Evolutionary conservation across 768 basidiomycete species (phyloP).

Genomic region (Podaxis carcinomalis): DNA sequence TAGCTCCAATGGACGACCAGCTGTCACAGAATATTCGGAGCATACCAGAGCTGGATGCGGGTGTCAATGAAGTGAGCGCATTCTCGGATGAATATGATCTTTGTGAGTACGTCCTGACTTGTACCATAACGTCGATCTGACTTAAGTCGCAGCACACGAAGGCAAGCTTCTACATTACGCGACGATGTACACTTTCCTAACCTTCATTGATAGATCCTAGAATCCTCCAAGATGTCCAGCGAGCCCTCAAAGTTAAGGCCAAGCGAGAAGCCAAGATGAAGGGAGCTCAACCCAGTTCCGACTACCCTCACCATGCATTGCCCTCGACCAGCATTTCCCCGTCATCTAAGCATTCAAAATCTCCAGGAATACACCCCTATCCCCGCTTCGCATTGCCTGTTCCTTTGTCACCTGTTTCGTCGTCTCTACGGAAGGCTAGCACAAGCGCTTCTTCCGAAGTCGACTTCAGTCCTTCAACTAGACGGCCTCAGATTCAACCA

Average conservation of each 20-base stretch:
- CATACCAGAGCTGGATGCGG: conserved; percentile 17
- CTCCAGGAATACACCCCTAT: conserved; percentile 18
- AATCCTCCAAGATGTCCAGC: conserved; percentile 77
- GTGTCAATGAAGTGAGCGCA: conserved; percentile 19
- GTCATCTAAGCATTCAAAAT: conserved; percentile 19
- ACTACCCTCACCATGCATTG: conserved; percentile 11
- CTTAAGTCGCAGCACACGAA: conserved; percentile 56
- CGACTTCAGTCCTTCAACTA: conserved; percentile 68
- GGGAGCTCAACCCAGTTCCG: conserved; percentile 17
- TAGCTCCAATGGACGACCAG: neutral
- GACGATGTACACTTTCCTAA: conserved; percentile 2
- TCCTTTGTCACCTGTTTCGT: conserved; percentile 21
- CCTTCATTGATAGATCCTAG: conserved; percentile 53
- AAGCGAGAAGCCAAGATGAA: conserved; percentile 64
- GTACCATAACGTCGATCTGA: neutral
- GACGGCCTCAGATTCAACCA: conserved; percentile 25
- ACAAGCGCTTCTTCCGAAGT: conserved; percentile 41
- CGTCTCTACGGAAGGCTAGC: conserved; percentile 22
- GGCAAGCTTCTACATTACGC: conserved; percentile 36
- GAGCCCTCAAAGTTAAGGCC: conserved; percentile 69
- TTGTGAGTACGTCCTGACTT: conserved; percentile 40
- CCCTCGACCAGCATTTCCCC: conserved; percentile 9
- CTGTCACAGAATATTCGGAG: neutral
- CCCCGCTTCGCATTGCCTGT: conserved; percentile 22
- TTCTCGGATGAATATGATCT: conserved; percentile 80